Conservation (phyloP, 441 rosid genomes). For the Flueggea neowawraea region DNA sequence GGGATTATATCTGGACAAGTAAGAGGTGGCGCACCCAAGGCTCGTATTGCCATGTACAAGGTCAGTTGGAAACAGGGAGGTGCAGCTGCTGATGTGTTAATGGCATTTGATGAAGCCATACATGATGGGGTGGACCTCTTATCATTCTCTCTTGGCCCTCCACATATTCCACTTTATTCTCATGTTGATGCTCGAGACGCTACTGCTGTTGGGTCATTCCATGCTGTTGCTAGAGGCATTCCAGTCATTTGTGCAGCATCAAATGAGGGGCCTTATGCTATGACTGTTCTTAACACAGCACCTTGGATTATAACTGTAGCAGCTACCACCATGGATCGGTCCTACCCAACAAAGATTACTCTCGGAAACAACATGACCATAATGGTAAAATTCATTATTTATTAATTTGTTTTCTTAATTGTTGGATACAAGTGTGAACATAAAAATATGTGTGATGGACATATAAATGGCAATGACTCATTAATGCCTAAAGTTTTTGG, state of each 20-base stretch:
- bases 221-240: conserved; percentile 38
- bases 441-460: too few relatives aligned
- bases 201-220: conserved; percentile 33
- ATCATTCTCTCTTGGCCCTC: conserved; percentile 37
- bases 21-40: too few relatives aligned
- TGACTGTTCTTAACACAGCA: conserved; percentile 27
- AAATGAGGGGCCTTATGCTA: conserved; percentile 33
- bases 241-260: conserved; percentile 34
- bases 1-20: too few relatives aligned
- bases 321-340: conserved; percentile 40
- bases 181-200: conserved; percentile 29
- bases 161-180: conserved; percentile 20
- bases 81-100: too few relatives aligned
- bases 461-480: too few relatives aligned
- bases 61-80: too few relatives aligned
- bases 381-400: conserved; percentile 19
- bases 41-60: too few relatives aligned
- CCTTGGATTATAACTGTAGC: conserved; percentile 47
- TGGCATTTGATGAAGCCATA: conserved; percentile 30
- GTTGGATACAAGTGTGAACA: too few relatives aligned
- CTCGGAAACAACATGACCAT: conserved; percentile 32
- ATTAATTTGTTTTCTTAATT: too few relatives aligned
- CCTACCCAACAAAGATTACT: conserved; percentile 27
- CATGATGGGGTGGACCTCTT: conserved; percentile 53
- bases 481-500: too few relatives aligned